phyloP scores from a whole-genome alignment of 306 rosid species.

The Ormosia semicastrata region DNA sequence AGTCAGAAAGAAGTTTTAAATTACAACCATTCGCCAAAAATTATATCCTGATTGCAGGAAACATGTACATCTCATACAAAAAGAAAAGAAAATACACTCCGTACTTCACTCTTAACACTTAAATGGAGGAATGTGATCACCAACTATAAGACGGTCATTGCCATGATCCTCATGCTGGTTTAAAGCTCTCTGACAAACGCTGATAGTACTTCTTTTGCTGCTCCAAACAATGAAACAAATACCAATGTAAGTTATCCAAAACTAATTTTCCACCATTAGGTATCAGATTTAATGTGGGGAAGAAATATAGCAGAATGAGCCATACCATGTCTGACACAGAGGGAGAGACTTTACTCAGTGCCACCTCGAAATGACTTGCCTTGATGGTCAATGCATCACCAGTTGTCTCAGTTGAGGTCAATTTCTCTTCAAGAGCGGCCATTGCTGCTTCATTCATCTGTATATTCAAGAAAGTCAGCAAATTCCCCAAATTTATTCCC shows the following conservation, averaged over 20 bases:
- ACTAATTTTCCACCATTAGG: not conserved
- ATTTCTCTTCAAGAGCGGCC: conserved; percentile 62
- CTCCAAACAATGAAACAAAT: conserved; percentile 13
- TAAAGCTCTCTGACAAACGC: conserved; percentile 31
- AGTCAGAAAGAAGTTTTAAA: conserved; percentile 25
- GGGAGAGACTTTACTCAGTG: conserved; percentile 34
- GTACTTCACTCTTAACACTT: not conserved
- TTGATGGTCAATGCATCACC: conserved; percentile 18
- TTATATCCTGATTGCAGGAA: conserved; percentile 16
- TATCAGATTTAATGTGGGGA: not conserved
- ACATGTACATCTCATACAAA: not conserved
- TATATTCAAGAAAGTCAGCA: conserved; percentile 18
- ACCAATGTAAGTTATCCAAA: not conserved
- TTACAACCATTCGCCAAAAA: conserved; percentile 9
- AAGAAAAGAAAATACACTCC: not conserved
- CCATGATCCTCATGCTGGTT: conserved; percentile 25
- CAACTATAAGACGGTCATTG: not conserved
- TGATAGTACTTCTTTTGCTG: conserved; percentile 44
- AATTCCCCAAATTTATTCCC: not conserved
- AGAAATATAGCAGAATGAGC: not conserved
- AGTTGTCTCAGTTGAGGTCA: conserved; percentile 18
- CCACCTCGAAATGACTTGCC: conserved; percentile 38
- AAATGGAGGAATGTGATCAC: not conserved
- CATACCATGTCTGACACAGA: conserved; percentile 42
- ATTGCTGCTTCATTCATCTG: conserved; percentile 75